phyloP scores from a whole-genome alignment of 1,139 yeast species.

The Yamadazyma spencermartinsiae region DNA sequence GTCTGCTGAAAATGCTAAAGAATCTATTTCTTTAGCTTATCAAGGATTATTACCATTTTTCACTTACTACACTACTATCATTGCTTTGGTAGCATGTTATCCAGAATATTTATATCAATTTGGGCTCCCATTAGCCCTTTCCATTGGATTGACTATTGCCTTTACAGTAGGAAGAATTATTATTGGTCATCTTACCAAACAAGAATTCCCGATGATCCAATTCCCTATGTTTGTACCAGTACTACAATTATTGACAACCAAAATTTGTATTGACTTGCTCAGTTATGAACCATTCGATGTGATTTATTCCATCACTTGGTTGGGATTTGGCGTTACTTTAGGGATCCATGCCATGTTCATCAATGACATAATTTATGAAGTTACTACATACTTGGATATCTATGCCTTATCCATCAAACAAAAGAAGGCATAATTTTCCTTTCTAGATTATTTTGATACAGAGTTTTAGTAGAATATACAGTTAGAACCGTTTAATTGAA shows the following conservation, averaged over 20 bases:
- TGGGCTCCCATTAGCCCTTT: conserved; percentile 60
- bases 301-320: conserved; percentile 57
- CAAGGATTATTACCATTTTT: conserved; percentile 72
- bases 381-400: conserved; percentile 80
- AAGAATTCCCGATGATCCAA: conserved; percentile 70
- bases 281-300: conserved; percentile 40
- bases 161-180: conserved; percentile 88
- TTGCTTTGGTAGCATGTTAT: conserved; percentile 42
- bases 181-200: conserved; percentile 81
- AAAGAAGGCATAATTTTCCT: conserved; percentile 46
- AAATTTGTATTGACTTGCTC: conserved; percentile 37
- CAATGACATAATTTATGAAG: conserved; percentile 78
- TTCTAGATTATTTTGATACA: not conserved
- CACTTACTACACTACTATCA: conserved; percentile 57
- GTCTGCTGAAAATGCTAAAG: conserved; percentile 19
- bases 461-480: not conserved
- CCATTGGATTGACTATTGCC: conserved; percentile 77
- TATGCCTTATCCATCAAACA: conserved; percentile 85
- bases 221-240: conserved; percentile 71
- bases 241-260: conserved; percentile 49
- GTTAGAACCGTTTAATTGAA: not conserved
- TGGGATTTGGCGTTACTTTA: conserved; percentile 71
- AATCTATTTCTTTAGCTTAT: conserved; percentile 47
- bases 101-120: conserved; percentile 53
- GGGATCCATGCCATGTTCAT: conserved; percentile 82